Percentiles rank a stretch among this genome's conserved stretches.
These are phyloP conservation scores for Penicillium corylophilum DNA, from an alignment of 2,329 filamentous ascomycete species.

Conservation along the genomic window DNA sequence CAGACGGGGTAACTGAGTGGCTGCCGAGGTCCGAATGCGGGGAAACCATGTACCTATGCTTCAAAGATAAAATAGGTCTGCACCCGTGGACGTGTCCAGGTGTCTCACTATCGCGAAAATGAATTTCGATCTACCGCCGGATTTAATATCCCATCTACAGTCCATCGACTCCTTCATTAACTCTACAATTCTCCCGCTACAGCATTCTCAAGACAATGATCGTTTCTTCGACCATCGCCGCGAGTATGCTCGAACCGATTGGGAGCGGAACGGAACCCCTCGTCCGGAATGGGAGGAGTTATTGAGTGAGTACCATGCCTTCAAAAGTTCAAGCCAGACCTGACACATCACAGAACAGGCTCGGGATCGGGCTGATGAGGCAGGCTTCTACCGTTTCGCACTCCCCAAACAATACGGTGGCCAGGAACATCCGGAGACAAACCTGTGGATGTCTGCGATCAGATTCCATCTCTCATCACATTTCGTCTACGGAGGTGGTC, in stretches of 20 bases:
- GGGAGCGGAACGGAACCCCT: slow-evolving; percentile 58
- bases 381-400: slow-evolving; percentile 61
- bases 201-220: slow-evolving; percentile 58
- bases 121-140: slow-evolving; percentile 57
- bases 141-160: slow-evolving; percentile 49
- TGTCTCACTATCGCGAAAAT: slow-evolving; percentile 34
- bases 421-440: slow-evolving; percentile 42
- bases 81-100: too few species aligned
- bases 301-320: slow-evolving; percentile 30
- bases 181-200: slow-evolving; percentile 40
- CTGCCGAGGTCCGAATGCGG: slow-evolving; percentile 20
- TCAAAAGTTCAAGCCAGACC: neutral
- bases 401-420: slow-evolving; percentile 59
- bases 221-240: slow-evolving; percentile 66
- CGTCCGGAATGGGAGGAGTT: slow-evolving; percentile 60
- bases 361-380: slow-evolving; percentile 54
- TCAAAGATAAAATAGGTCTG: neutral
- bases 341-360: slow-evolving; percentile 37
- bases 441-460: slow-evolving; percentile 64
- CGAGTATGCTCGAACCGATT: slow-evolving; percentile 62
- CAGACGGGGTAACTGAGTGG: neutral
- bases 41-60: slow-evolving; percentile 6
- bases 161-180: slow-evolving; percentile 60
- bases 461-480: slow-evolving; percentile 60
- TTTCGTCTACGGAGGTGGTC: slow-evolving; percentile 38